Evolutionary conservation across 2,329 filamentous ascomycete species (phyloP).

Genomic region (Neofusicoccum cordaticola): DNA sequence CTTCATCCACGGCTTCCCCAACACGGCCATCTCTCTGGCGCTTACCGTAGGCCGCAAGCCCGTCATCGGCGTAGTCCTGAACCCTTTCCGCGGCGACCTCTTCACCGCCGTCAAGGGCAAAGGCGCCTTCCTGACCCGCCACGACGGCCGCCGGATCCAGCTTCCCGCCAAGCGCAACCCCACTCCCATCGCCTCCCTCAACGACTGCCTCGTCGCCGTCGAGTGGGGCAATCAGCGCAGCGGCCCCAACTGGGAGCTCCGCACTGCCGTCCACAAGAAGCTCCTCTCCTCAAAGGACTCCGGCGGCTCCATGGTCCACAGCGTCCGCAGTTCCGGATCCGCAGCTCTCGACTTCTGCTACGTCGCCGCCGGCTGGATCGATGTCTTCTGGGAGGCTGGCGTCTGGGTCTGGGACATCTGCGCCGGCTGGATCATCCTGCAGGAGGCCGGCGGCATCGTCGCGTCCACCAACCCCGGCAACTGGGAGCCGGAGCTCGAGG

Average conservation of each 20-base stretch:
- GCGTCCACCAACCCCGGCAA: conserved; percentile 35
- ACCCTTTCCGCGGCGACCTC: conserved; percentile 34
- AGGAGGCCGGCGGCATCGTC: conserved; percentile 38
- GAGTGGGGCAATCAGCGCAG: conserved; percentile 39
- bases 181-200: conserved; percentile 27
- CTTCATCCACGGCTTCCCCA: conserved; percentile 38
- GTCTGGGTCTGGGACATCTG: conserved; percentile 37
- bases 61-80: conserved; percentile 35
- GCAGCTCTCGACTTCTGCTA: conserved; percentile 40
- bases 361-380: conserved; percentile 34
- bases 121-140: conserved; percentile 30
- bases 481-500: conserved; percentile 35
- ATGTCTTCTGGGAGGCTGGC: conserved; percentile 38
- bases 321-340: conserved; percentile 33
- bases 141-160: conserved; percentile 23
- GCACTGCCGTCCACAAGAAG: conserved; percentile 27
- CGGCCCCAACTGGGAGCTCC: conserved; percentile 37
- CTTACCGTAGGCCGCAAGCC: conserved; percentile 32
- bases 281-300: conserved; percentile 29
- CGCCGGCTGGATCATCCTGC: conserved; percentile 38
- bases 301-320: conserved; percentile 35
- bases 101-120: conserved; percentile 34
- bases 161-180: conserved; percentile 31
- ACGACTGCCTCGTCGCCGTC: conserved; percentile 32
- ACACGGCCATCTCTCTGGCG: conserved; percentile 34